Evolutionary conservation across 257 asterid genomes (phyloP).

Genomic region (Solanum rostratum): DNA sequence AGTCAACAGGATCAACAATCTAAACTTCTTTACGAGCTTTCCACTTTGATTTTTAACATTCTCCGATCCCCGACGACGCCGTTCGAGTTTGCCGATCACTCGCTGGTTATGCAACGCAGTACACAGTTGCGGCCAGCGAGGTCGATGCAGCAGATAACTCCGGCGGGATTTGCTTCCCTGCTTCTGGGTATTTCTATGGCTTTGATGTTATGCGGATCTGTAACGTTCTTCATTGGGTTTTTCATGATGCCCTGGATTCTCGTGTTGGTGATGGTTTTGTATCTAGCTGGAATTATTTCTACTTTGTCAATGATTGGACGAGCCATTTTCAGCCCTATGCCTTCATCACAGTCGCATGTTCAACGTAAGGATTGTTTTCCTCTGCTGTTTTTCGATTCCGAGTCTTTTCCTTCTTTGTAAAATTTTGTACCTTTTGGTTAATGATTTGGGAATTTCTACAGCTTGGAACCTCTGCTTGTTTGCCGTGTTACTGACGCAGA

Average conservation of each 20-base stretch:
- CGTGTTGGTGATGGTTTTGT: conserved; percentile 58
- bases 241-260: conserved; percentile 96
- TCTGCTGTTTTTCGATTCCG: not conserved
- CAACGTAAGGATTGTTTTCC: conserved; percentile 31
- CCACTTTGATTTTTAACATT: conserved; percentile 22
- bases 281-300: conserved; percentile 71
- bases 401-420: not conserved
- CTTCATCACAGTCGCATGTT: conserved; percentile 25
- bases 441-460: not conserved
- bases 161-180: conserved; percentile 70
- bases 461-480: not conserved
- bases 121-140: not conserved
- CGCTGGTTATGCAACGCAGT: not conserved
- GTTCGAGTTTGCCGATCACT: conserved; percentile 14
- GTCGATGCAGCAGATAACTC: conserved; percentile 46
- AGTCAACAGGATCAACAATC: conserved; percentile 23
- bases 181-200: conserved; percentile 65
- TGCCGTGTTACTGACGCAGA: not conserved
- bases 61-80: conserved; percentile 12
- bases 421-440: not conserved
- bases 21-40: conserved; percentile 26
- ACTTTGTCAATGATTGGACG: conserved; percentile 74
- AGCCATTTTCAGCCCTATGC: conserved; percentile 33
- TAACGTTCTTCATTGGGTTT: conserved; percentile 83
- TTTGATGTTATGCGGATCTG: conserved; percentile 80